phyloP scores from a whole-genome alignment of 2,329 filamentous ascomycete genomes.

The Ophiosphaerella narmari region DNA sequence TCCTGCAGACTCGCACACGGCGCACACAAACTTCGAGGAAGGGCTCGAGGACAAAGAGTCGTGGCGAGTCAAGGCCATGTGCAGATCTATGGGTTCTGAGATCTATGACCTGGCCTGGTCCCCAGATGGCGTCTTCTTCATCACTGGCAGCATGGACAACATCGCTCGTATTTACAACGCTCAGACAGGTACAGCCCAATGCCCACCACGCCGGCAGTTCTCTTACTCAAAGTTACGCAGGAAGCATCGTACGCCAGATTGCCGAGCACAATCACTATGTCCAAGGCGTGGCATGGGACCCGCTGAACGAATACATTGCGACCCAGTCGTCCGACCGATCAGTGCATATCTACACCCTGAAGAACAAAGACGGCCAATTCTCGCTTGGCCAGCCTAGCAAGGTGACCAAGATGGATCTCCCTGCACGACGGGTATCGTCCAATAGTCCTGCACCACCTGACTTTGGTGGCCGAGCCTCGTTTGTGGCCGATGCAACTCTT shows the following conservation, averaged over 20 bases:
- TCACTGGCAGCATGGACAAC: conserved; percentile 99
- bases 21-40: conserved; percentile 77
- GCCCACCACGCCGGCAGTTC: conserved; percentile 8
- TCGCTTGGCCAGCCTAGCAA: conserved; percentile 79
- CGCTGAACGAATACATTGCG: conserved; percentile 94
- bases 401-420: conserved; percentile 91
- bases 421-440: conserved; percentile 84
- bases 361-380: conserved; percentile 95
- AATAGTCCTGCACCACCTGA: conserved; percentile 92
- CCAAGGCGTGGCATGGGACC: conserved; percentile 98
- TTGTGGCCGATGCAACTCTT: conserved; percentile 60
- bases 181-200: conserved; percentile 69
- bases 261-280: conserved; percentile 98
- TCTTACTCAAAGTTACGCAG: conserved; percentile 28
- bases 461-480: conserved; percentile 68
- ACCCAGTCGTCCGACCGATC: conserved; percentile 98
- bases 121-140: conserved; percentile 94
- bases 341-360: conserved; percentile 94
- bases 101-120: conserved; percentile 99
- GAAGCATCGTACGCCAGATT: conserved; percentile 74
- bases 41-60: conserved; percentile 91
- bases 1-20: conserved; percentile 74
- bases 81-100: conserved; percentile 88
- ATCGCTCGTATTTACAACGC: conserved; percentile 96
- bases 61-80: conserved; percentile 98